Conservation (phyloP, 1,139 yeast genomes). For the Sugiyamaella pinicola region DNA sequence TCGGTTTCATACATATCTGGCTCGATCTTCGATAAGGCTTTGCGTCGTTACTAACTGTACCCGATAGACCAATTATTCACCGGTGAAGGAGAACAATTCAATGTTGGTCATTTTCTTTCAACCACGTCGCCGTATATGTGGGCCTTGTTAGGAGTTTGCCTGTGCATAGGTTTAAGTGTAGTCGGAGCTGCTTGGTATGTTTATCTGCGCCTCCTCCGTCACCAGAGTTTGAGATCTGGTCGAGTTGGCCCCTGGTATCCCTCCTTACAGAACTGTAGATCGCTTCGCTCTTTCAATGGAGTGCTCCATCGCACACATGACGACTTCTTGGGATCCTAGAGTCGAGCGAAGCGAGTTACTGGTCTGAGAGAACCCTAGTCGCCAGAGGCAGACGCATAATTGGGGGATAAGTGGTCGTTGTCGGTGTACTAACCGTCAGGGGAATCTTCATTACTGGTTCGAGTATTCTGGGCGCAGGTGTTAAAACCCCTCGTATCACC, state of each 20-base stretch:
- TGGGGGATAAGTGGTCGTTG: neutral
- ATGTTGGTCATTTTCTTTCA: slow-evolving; percentile 83
- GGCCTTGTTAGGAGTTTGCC: slow-evolving; percentile 91
- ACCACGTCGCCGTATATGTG: slow-evolving; percentile 94
- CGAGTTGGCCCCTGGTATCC: too few relatives aligned
- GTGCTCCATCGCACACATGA: too few relatives aligned
- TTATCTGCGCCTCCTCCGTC: too few relatives aligned
- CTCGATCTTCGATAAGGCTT: neutral
- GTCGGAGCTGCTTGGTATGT: slow-evolving; percentile 94
- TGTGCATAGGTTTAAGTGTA: slow-evolving; percentile 91
- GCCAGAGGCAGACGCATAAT: too few relatives aligned
- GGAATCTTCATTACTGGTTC: slow-evolving; percentile 97
- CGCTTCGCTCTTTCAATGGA: too few relatives aligned
- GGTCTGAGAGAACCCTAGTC: too few relatives aligned
- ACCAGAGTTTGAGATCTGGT: too few relatives aligned
- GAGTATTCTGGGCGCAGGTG: slow-evolving; percentile 96
- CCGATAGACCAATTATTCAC: slow-evolving; percentile 75
- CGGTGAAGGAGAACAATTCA: slow-evolving; percentile 87
- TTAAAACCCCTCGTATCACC: slow-evolving; percentile 93
- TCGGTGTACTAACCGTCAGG: slow-evolving; percentile 33
- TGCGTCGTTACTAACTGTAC: slow-evolving; percentile 4
- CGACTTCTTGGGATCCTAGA: too few relatives aligned
- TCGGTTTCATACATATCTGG: too few relatives aligned
- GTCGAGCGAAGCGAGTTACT: too few relatives aligned
- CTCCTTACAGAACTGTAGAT: too few relatives aligned